Percentiles rank a stretch among this genome's conserved stretches.
Conservation (phyloP, 2,329 filamentous ascomycete genomes). For the Colletotrichum zoysiae region DNA sequence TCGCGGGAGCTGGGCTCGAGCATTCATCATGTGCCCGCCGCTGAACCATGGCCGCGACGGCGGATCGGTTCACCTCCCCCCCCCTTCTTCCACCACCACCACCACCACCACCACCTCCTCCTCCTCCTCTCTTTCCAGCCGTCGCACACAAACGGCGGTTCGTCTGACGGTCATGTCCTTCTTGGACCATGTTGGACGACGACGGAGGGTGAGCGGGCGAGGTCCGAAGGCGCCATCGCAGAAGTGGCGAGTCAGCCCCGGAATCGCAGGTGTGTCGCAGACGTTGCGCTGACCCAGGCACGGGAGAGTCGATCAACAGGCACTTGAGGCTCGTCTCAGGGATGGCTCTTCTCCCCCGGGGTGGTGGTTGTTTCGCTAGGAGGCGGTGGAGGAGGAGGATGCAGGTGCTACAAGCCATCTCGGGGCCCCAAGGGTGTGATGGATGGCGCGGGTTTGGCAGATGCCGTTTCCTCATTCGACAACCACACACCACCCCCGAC, state of each 20-base stretch:
- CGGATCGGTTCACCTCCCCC: slow-evolving; percentile 13
- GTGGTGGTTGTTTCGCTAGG: background rate
- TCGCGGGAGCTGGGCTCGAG: slow-evolving; percentile 12
- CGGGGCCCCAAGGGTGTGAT: slow-evolving; percentile 26
- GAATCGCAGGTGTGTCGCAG: slow-evolving; percentile 20
- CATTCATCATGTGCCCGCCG: slow-evolving; percentile 27
- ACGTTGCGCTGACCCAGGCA: slow-evolving; percentile 39
- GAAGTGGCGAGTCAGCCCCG: slow-evolving; percentile 25
- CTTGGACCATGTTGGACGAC: slow-evolving; percentile 5
- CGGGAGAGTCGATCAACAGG: slow-evolving; percentile 39
- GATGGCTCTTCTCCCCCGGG: slow-evolving; percentile 23
- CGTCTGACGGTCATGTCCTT: slow-evolving; percentile 22
- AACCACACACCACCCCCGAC: slow-evolving; percentile 10
- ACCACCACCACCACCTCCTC: background rate
- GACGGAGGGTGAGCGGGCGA: background rate
- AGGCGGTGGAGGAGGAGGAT: slow-evolving; percentile 34
- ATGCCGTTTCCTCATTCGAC: slow-evolving; percentile 39
- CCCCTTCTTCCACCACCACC: too few species aligned
- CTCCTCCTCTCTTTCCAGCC: background rate
- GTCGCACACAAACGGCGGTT: slow-evolving; percentile 24
- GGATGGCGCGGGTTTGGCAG: slow-evolving; percentile 35
- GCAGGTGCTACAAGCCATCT: slow-evolving; percentile 30
- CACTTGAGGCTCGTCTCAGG: slow-evolving; percentile 40
- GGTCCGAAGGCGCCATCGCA: slow-evolving; percentile 31
- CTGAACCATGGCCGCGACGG: slow-evolving; percentile 19